Base-by-base conservation (phyloP, 2,329 filamentous ascomycete species). In the Coniochaeta sp. region DNA sequence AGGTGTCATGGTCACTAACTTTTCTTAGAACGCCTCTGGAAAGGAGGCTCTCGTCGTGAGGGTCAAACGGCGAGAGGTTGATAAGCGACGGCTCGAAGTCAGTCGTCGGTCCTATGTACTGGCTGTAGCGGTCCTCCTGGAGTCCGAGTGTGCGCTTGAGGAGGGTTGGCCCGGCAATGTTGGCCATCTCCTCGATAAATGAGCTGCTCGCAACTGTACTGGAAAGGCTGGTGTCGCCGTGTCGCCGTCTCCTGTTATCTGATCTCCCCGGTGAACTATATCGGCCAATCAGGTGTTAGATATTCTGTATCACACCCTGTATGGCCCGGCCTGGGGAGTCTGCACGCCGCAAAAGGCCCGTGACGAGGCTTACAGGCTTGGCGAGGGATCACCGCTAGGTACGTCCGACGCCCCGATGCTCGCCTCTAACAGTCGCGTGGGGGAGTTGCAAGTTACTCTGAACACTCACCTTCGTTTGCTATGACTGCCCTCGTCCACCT, bases 71-170 rank as follows among this genome's bases (percentile, higher is more conserved):
- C 20, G 87, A 91, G 20, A 92, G 76, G 60, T 89, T 87, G 68
- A 92, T 89, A 51, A 94, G 76, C n/a, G 85, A 85, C 14, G 87
- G 86, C 65, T 94, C 89, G 63, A 91, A 89, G 61, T 91, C 87
- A 49, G 88, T 91, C 49, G 87, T 92, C 53, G 86, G 82, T 24
- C 89, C 89, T 60, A 94, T 89, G 63, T 92, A 89, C 68, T 89
- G 86, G 70, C 87, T 90, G 66, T 87, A 90, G 55, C 87, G 83
- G 66, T 89, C 85, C 62, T 81, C 75, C 65, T 92, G 88, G 58
- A 94, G 76, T 54, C 89, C 89, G 53, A 94, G 73, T 14, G 84
- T 86, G 63, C 82, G 78, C 67, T 84, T 85, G 53, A 87, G 73
- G 60, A 85, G 72, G 53, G 81, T 83, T 50, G 81, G 80, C 33